Evolutionary conservation across 441 rosid species (phyloP), one percentile per base, ranked within the genome.

Genomic region (Eutrema salsugineum): DNA sequence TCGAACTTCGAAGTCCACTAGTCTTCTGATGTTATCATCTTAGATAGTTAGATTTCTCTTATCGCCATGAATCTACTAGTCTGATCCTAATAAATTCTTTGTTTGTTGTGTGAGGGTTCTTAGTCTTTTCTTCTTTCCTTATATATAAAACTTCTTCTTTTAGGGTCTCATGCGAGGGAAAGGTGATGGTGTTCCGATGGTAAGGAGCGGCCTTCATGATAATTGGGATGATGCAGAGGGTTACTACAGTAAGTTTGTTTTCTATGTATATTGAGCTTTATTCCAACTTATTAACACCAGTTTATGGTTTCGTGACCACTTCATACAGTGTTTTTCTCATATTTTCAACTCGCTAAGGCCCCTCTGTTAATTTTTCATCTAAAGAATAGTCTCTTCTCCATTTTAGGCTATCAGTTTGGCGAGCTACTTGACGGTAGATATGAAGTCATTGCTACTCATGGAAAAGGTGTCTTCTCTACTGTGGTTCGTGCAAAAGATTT

Each of bases 161-260:
- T 53, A 72, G 77, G 75, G 60, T 56, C 70, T 27, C 77, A 62
- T 76, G 59, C 83, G 94, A 92, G 93, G 84, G 51, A 93, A 91
- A 69, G 93, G 93, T 72, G 82, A 91, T 48, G 93, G 91, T 73
- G 81, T 84, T 42, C 94, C 83, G 47, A 71, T 89, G 43, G 82
- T 84, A 53, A 83, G 91, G 84, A 89, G 91, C 19, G 98, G 91
- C 70, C 91, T 91, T 68, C 78, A 91, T 80, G 99, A 96, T 86
- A 96, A 96, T 65, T 96, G 98, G 99, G 99, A 96, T 88, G 99
- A 96, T 77, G 89, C 98, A 15, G 99, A 86, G 71, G 99, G 99
- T 44, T 96, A 96, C 77, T 96, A 96, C 65, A 89, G 99, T 95
- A 86, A 82, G 98, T 83, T 53, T 67, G 3, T 24, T 42, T 44